These are phyloP conservation scores for Trichophyton simii DNA, from an alignment of 2,329 filamentous ascomycete species.

Conservation along the genomic window DNA sequence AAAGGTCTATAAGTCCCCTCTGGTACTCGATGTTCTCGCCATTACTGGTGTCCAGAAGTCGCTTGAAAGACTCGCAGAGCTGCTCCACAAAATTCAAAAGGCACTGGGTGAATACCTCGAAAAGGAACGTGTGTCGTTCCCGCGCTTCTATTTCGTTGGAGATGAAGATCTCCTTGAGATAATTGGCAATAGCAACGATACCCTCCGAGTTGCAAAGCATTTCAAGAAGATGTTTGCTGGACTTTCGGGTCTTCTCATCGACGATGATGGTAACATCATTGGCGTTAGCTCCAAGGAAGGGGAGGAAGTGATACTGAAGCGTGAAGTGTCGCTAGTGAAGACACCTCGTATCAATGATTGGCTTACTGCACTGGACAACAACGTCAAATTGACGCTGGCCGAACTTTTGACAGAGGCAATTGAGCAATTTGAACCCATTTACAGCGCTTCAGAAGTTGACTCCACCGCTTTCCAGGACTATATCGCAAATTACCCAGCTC, in stretches of 20 bases:
- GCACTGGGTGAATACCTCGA: conserved; percentile 96
- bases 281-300: conserved; percentile 94
- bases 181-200: conserved; percentile 98
- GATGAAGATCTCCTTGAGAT: conserved; percentile 98
- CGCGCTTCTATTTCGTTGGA: conserved; percentile 97
- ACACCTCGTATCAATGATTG: conserved; percentile 98
- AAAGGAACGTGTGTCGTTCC: conserved; percentile 93
- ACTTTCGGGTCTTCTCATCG: conserved; percentile 76
- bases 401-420: conserved; percentile 81
- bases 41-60: conserved; percentile 95
- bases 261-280: conserved; percentile 77
- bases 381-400: conserved; percentile 88
- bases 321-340: conserved; percentile 81
- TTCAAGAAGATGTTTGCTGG: conserved; percentile 99
- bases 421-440: conserved; percentile 66
- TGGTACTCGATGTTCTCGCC: conserved; percentile 87
- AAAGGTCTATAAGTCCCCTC: conserved; percentile 93
- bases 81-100: conserved; percentile 98
- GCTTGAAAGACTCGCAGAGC: conserved; percentile 84
- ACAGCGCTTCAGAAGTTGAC: conserved; percentile 59
- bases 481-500: conserved; percentile 72
- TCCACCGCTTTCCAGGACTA: conserved; percentile 61
- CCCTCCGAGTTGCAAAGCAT: conserved; percentile 89
- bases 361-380: conserved; percentile 82
- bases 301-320: conserved; percentile 75